Evolutionary conservation across 805 yeast species (phyloP).

Genomic region (Wickerhamiella azymoides): DNA sequence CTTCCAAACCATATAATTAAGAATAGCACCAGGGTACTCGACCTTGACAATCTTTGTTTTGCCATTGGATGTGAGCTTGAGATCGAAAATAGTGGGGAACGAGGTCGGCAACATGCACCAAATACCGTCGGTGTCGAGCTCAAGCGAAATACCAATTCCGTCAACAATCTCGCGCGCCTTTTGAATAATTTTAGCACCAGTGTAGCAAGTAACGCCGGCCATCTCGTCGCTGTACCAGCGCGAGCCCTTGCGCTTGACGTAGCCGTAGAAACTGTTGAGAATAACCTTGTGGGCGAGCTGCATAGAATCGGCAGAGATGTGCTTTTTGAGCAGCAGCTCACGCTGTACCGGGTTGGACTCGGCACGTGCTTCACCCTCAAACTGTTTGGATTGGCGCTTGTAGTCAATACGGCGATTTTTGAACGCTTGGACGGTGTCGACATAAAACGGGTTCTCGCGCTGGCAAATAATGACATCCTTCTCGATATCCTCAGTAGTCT

Average conservation of each 20-base stretch:
- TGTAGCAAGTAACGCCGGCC: slow-evolving; percentile 98
- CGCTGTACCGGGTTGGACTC: slow-evolving; percentile 1
- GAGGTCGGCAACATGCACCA: slow-evolving; percentile 95
- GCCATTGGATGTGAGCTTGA: background rate
- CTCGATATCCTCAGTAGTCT: slow-evolving; percentile 69
- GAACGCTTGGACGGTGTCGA: slow-evolving; percentile 82
- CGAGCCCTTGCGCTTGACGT: slow-evolving; percentile 97
- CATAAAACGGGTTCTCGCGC: slow-evolving; percentile 94
- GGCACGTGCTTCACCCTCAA: slow-evolving; percentile 79
- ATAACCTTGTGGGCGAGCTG: slow-evolving; percentile 96
- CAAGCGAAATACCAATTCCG: slow-evolving; percentile 86
- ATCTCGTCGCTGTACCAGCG: slow-evolving; percentile 99
- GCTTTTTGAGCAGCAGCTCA: slow-evolving; percentile 43
- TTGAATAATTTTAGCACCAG: slow-evolving; percentile 96
- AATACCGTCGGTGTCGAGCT: slow-evolving; percentile 96
- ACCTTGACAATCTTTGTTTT: slow-evolving; percentile 57
- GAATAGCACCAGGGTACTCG: slow-evolving; percentile 93
- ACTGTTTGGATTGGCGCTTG: slow-evolving; percentile 81
- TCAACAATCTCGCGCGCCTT: slow-evolving; percentile 90
- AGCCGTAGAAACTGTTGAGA: slow-evolving; percentile 91
- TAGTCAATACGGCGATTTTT: slow-evolving; percentile 94
- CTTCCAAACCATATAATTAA: slow-evolving; percentile 83
- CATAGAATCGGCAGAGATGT: slow-evolving; percentile 81
- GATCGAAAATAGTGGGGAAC: slow-evolving; percentile 60
- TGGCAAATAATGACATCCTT: slow-evolving; percentile 93